Base-by-base conservation (phyloP, 768 basidiomycete species). In the Daedaleopsis nitida region DNA sequence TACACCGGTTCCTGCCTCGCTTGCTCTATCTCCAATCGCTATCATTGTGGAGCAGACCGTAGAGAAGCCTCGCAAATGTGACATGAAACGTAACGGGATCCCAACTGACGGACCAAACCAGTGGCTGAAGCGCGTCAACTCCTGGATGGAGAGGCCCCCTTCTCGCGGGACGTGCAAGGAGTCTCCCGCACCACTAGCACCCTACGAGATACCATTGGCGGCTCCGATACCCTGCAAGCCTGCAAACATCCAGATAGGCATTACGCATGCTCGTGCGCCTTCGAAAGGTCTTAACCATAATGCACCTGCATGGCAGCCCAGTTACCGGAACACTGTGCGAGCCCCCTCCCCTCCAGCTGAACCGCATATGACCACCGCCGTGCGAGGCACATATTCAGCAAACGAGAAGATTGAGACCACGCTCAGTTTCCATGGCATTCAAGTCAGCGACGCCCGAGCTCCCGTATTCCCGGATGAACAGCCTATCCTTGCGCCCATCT, bases 51-150 rank as follows among this genome's bases (percentile, higher is more conserved):
- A 42, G 5, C 5, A 42, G 39, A 11, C 39, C 39, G 4, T 17
- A 12, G 39, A 42, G 13, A 17, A 42, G 39, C 39, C 39, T 42
- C 39, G 3, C 5, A 2, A 12, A 13, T 1, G 2, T 5, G n/a
- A 24, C n/a, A 43, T 32, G 19, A 60, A 23, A n/a, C 19, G 38
- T 10, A 9, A 21, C 23, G 5, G 23, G 21, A 10, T 5, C 6
- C 19, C 23, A 11, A n/a, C 19, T 9, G 23, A 49, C 23, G 47
- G 47, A 5, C 47, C 47, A 6, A 52, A 53, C 37, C 51, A 52
- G 4, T 62, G 56, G 62, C 32, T 24, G 10, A 21, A 52, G n/a
- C 62, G 58, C n/a, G 55, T 64, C 14, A 38, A 52, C 45, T 35
- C 58, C 13, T 64, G 62, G 62, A n/a, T 59, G 38, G 62, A 32